A percentile compares a stretch with the other conserved stretches of the same genome.
These are phyloP conservation scores for Phellopilus nigrolimitatus DNA, from an alignment of 1,284 basidiomycete species.

Conservation along the genomic window DNA sequence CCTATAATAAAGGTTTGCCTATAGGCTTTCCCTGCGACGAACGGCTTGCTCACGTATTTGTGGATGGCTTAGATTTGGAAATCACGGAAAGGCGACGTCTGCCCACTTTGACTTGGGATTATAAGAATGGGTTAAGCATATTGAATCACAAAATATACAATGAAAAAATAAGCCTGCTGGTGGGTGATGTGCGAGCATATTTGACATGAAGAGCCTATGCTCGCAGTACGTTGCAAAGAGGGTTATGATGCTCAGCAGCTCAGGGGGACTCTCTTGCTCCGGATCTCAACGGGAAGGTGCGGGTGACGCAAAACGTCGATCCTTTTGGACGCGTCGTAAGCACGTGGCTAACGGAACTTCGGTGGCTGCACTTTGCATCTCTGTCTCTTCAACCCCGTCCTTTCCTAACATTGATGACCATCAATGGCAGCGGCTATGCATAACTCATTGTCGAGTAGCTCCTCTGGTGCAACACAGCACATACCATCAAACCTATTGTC, in stretches of 20 bases:
- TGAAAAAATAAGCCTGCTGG: conserved; percentile 13
- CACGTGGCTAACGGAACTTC: no score
- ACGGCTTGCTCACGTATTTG: conserved; percentile 33
- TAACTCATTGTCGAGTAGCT: no score
- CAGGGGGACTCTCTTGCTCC: background rate
- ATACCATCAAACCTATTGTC: conserved; percentile 4
- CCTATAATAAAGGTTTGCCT: conserved; percentile 21
- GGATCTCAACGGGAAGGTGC: background rate
- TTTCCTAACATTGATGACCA: no score
- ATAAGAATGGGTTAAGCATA: conserved; percentile 3
- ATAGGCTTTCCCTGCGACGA: background rate
- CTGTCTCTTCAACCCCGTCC: no score
- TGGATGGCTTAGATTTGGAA: conserved; percentile 36
- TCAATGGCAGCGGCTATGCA: no score
- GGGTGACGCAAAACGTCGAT: no score
- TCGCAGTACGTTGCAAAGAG: no score
- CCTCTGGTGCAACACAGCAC: no score
- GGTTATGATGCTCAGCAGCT: background rate
- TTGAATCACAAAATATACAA: background rate
- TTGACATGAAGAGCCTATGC: no score
- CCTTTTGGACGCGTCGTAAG: no score
- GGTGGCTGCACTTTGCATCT: no score
- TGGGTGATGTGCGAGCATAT: conserved; percentile 9
- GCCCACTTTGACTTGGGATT: conserved; percentile 54
- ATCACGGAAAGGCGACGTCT: conserved; percentile 55